These are phyloP conservation scores for Heliamphora pulchella DNA, from an alignment of 179 eudicot genomes.

Conservation along the genomic window DNA sequence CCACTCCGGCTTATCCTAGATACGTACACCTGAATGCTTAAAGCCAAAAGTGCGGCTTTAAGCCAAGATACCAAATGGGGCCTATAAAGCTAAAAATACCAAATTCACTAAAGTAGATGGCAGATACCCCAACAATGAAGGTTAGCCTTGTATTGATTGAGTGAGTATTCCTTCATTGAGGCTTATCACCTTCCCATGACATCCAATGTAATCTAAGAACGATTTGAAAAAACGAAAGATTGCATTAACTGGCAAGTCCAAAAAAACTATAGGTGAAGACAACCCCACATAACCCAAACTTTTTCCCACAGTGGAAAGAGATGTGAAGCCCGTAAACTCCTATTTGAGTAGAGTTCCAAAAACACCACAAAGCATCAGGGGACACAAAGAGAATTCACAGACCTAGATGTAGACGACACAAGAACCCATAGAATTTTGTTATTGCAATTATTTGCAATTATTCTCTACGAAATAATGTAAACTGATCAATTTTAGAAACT, in stretches of 20 bases:
- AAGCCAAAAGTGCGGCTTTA: too few species aligned
- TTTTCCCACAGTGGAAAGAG: background rate
- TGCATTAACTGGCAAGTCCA: background rate
- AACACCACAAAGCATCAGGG: background rate
- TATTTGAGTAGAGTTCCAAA: background rate
- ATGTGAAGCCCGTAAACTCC: background rate
- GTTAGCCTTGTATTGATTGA: background rate
- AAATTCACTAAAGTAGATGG: background rate
- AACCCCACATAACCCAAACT: background rate
- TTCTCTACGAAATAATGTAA: too few species aligned
- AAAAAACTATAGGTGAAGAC: background rate
- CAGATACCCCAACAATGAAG: background rate
- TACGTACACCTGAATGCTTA: too few species aligned
- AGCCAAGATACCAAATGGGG: too few species aligned
- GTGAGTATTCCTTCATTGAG: constrained; percentile 3
- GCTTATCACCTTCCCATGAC: background rate
- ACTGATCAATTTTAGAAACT: too few species aligned
- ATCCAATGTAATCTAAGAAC: background rate
- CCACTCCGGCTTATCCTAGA: too few species aligned
- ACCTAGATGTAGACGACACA: background rate
- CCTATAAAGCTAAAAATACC: background rate
- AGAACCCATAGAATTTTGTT: too few species aligned
- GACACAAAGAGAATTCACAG: background rate
- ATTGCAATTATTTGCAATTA: too few species aligned
- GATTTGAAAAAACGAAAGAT: background rate